Percentiles rank a stretch among this genome's conserved stretches.
Conservation (phyloP, 148 eudicot species). For the Nepenthes mirabilis region DNA sequence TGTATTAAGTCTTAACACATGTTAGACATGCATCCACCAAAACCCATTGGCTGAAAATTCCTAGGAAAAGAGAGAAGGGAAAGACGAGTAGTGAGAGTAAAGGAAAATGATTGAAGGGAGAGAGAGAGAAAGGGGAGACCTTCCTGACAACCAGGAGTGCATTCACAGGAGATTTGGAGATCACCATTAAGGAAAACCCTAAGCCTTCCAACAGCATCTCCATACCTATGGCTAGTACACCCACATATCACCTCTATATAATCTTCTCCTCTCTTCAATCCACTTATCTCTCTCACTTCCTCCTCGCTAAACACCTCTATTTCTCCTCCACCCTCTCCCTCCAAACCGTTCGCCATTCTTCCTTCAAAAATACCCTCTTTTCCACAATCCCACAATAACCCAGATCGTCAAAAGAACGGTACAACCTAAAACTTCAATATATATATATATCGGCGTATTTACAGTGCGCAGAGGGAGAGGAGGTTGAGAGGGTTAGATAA, state of each 20-base stretch:
- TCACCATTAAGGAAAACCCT: conserved; percentile 50
- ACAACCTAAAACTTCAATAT: not conserved
- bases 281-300: conserved; percentile 39
- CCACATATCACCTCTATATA: conserved; percentile 49
- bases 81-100: not conserved
- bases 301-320: conserved; percentile 33
- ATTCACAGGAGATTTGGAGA: conserved; percentile 54
- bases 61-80: not conserved
- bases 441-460: too few relatives aligned
- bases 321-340: conserved; percentile 7
- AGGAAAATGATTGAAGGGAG: not conserved
- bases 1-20: not conserved
- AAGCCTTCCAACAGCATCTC: conserved; percentile 63
- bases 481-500: too few relatives aligned
- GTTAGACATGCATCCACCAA: not conserved
- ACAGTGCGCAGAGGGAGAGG: too few relatives aligned
- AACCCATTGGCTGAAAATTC: not conserved
- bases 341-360: conserved; percentile 13
- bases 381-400: not conserved
- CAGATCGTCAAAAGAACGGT: not conserved
- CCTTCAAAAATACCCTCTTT: not conserved
- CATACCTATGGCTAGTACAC: conserved; percentile 60
- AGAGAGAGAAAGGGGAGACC: conserved; percentile 21
- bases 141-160: conserved; percentile 55
- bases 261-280: conserved; percentile 25